Evolutionary conservation across 148 eudicot species (phyloP), one percentile per base, ranked within the genome.

Genomic region (Tetragonia tetragonoides): DNA sequence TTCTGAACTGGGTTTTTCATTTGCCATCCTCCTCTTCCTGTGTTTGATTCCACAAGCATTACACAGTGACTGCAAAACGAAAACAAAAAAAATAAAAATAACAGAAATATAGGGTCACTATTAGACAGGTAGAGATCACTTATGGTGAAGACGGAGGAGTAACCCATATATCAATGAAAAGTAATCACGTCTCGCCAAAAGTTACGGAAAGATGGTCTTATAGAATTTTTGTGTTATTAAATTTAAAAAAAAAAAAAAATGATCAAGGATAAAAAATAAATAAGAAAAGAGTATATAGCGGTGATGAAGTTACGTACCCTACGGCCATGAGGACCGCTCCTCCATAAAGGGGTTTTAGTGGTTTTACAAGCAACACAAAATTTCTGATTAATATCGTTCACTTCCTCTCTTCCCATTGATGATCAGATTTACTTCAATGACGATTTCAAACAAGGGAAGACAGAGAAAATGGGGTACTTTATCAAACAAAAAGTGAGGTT

Each of bases 41-140:
- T 83, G 79, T 46, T 85, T 82, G 17, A 90, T 90, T 72, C 94
- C 94, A 80, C 94, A 90, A 3, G 94, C 94, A 83, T 90, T 90
- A 66, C 94, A 88, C 37, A 90, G 79, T n/a, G 94, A 85, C 94
- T 90, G 90, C 24, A 0, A 47, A 40, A 8, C 17, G 62, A 40
- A 61, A 62, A 62, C 41, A 74, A 54, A 34, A 40, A 18, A 63
- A 57, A 16, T 57, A 77, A 21, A 38, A 47, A 24, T 6, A 40
- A 53, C 24, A 73, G 49, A n/a, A 70, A 64, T 7, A 5, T 6
- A 51, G 60, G 14, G 23, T 7, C 39, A 38, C 38, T 24, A 34
- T 0, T 2, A n/a, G 46, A 10, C 9, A 71, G 1, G 6, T 2
- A 14, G 5, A 0, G 12, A 49, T 20, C 17, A 57, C n/a, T n/a